Percentiles rank a stretch among this genome's conserved stretches.
These are phyloP conservation scores for Fusarium camptoceras DNA, from an alignment of 2,329 filamentous ascomycete species.

Conservation along the genomic window DNA sequence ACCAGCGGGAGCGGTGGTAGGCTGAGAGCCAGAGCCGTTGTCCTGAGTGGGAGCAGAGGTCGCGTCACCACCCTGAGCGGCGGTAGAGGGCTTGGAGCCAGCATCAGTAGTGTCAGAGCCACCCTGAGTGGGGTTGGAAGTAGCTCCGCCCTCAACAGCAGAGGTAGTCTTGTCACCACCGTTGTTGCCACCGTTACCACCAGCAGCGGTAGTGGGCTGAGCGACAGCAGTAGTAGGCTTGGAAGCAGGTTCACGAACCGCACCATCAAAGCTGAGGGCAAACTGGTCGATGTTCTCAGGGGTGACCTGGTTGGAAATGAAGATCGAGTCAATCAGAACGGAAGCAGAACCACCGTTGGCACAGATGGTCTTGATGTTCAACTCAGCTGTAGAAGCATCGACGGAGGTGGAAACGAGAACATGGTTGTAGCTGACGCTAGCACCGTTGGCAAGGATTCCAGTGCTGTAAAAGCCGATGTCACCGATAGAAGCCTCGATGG, in stretches of 20 bases:
- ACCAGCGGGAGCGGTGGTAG: not conserved
- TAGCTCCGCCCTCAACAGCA: not conserved
- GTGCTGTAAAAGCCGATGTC: constrained; percentile 7
- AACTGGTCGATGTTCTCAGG: constrained; percentile 29
- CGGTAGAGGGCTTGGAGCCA: not conserved
- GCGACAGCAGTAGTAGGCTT: not conserved
- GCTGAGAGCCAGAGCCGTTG: not conserved
- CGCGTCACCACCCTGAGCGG: not conserved
- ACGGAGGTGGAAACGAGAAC: constrained; percentile 11
- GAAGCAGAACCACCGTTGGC: constrained; percentile 3
- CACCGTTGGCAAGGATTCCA: not conserved
- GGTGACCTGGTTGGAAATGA: constrained; percentile 40
- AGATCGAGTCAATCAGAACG: constrained; percentile 34
- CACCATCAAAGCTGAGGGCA: constrained; percentile 27
- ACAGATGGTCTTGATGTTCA: constrained; percentile 28
- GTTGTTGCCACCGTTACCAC: not conserved
- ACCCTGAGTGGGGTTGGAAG: not conserved
- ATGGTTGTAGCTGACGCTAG: not conserved
- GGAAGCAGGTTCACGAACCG: constrained; percentile 1
- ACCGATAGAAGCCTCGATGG: constrained; percentile 24
- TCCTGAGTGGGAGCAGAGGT: not conserved
- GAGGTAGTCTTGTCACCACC: not conserved
- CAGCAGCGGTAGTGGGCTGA: not conserved
- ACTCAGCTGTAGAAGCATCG: not conserved
- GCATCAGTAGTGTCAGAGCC: not conserved